phyloP scores from a whole-genome alignment of 2,329 filamentous ascomycete genomes.

The Ceratocystis albifundus region DNA sequence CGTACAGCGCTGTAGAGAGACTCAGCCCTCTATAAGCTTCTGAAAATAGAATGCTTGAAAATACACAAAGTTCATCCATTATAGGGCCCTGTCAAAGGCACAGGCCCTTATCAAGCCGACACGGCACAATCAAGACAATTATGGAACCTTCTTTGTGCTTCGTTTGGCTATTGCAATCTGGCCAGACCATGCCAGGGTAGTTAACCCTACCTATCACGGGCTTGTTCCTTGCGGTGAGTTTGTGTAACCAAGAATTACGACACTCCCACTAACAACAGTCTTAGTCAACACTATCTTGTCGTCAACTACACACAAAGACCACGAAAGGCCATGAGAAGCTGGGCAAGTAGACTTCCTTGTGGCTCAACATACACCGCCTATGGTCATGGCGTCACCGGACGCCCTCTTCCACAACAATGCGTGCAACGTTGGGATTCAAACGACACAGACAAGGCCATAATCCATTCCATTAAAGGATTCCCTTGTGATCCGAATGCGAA shows the following conservation, averaged over 20 bases:
- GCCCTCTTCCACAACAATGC: not conserved
- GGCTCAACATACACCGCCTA: not conserved
- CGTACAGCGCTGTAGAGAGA: not conserved
- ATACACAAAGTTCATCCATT: too few relatives aligned
- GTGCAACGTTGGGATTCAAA: not conserved
- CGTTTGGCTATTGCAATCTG: slow-evolving; percentile 7
- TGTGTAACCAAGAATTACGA: not conserved
- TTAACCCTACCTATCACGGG: not conserved
- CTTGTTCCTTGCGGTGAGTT: not conserved
- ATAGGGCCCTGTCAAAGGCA: not conserved
- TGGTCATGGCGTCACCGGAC: not conserved
- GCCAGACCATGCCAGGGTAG: not conserved
- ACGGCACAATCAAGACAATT: not conserved
- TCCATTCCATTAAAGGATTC: not conserved
- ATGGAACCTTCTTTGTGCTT: slow-evolving; percentile 8
- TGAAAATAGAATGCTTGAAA: not conserved
- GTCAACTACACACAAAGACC: not conserved
- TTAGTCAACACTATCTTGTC: not conserved
- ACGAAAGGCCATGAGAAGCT: not conserved
- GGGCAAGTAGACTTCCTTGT: not conserved
- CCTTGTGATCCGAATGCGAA: not conserved
- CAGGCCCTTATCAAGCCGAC: not conserved
- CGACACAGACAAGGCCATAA: not conserved
- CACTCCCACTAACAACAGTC: not conserved
- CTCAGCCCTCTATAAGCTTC: not conserved